These are phyloP conservation scores for Sphaceloma murrayae DNA, from an alignment of 2,329 filamentous ascomycete genomes.

Conservation along the genomic window DNA sequence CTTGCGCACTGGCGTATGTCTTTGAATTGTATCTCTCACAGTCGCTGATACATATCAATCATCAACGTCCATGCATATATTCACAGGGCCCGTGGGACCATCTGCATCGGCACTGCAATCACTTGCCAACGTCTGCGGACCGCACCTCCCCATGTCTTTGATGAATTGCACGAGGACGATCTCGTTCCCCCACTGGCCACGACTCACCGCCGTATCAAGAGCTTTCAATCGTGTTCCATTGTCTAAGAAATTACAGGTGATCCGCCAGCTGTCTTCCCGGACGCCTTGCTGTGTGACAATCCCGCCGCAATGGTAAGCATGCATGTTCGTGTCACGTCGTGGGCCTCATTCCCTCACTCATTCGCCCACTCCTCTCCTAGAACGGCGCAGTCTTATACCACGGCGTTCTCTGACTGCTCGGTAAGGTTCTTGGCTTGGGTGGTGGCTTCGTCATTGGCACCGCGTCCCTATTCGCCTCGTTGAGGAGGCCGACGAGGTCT, in stretches of 20 bases:
- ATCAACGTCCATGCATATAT: no score
- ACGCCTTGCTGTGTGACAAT: neutral
- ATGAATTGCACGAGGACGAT: conserved; percentile 12
- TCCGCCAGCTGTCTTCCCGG: conserved; percentile 6
- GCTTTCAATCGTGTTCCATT: conserved; percentile 8
- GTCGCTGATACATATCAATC: neutral
- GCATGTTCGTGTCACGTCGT: neutral
- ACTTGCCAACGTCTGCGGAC: no score
- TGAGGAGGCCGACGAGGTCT: conserved; percentile 9
- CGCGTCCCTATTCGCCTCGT: conserved; percentile 1
- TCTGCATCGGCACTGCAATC: no score
- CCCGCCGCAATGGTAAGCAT: neutral
- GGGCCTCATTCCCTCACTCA: neutral
- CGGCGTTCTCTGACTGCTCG: neutral
- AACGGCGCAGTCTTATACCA: neutral
- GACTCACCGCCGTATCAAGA: no score
- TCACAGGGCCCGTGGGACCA: no score
- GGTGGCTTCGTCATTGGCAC: neutral
- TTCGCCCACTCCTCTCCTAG: neutral
- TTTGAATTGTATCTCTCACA: no score
- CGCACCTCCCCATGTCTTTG: neutral
- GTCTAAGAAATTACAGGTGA: conserved; percentile 2
- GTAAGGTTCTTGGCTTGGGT: neutral
- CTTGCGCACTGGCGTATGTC: no score
- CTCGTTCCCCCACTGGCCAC: no score